A percentile compares a stretch with the other conserved stretches of the same genome.
Evolutionary conservation across 108 stramenopile species (phyloP).

Genomic region (Bacterosira constricta): DNA sequence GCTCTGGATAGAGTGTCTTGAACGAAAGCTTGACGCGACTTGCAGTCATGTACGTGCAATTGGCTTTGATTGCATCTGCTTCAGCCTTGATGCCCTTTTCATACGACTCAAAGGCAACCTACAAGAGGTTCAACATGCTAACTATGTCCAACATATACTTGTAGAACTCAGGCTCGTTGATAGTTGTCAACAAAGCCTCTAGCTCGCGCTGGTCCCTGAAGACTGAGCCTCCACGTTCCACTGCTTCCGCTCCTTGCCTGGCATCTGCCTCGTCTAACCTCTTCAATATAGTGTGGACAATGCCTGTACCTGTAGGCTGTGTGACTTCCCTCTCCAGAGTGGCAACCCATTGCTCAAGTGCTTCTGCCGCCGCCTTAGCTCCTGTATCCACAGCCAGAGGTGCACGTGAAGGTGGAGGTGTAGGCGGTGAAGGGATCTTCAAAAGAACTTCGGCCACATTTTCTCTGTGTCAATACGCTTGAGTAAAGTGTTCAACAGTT

Average conservation of each 20-base stretch:
- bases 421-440: too few relatives aligned
- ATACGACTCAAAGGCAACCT: not conserved
- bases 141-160: not conserved
- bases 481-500: too few relatives aligned
- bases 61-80: slow-evolving; percentile 5
- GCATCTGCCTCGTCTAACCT: not conserved
- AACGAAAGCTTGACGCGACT: not conserved
- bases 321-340: too few relatives aligned
- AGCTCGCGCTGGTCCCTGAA: not conserved
- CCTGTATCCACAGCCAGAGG: too few relatives aligned
- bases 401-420: too few relatives aligned
- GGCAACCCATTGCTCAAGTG: too few relatives aligned
- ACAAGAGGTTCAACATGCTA: not conserved
- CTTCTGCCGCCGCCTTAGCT: too few relatives aligned
- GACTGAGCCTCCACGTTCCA: slow-evolving; percentile 1
- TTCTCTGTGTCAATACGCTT: too few relatives aligned
- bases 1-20: not conserved
- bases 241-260: not conserved
- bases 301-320: too few relatives aligned
- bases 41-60: not conserved
- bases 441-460: too few relatives aligned
- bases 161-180: not conserved
- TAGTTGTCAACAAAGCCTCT: not conserved
- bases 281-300: too few relatives aligned
- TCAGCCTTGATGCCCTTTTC: not conserved